Base-by-base conservation (phyloP, 805 yeast species). In the Saccharomycopsis oosterbeekiorum region DNA sequence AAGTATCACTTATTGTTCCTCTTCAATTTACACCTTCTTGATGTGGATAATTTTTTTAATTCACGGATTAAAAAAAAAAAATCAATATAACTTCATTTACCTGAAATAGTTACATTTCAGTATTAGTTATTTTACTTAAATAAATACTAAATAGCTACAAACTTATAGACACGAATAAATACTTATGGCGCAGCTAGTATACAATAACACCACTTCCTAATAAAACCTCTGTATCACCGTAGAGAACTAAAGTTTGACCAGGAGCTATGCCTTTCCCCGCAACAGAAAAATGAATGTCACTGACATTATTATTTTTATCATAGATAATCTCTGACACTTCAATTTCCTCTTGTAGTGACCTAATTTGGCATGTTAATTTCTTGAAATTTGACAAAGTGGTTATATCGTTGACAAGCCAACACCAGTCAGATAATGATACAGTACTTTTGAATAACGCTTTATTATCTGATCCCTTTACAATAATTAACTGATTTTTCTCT, bases 161-260 rank as follows among this genome's bases (percentile, higher is more conserved):
- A 29, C 34, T 6, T 29, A 29, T 37, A 37, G 4, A 37, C 15
- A 37, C 12, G 41, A 10, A 37, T 37, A 37, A 2, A 37, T 37
- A 37, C 6, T 6, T 29, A 29, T 29, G 6, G 34, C 34, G 34
- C 34, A 29, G 19, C 8, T 15, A 1, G 10, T 36, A 21, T 17
- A 15, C 59, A 17, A 78, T 80, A 34, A 70, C 65, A 1, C 87
- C 88, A 19, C 83, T 76, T 0, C 97, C 97, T 11, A 92, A 68
- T 0, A 93, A 85, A 59, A 82, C 73, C 56, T 84, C 56, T 34
- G 41, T 85, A 1, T 79, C 81, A 50, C 80, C 73, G 70, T 92
- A 94, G 5, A 93, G 69, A 0, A 88, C 96, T 17, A 90, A 73
- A 66, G 82, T 85, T 70, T 93, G 99, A 0, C 98, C 99, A 0